phyloP scores from a whole-genome alignment of 768 basidiomycete genomes.

The Amyloporia xantha region DNA sequence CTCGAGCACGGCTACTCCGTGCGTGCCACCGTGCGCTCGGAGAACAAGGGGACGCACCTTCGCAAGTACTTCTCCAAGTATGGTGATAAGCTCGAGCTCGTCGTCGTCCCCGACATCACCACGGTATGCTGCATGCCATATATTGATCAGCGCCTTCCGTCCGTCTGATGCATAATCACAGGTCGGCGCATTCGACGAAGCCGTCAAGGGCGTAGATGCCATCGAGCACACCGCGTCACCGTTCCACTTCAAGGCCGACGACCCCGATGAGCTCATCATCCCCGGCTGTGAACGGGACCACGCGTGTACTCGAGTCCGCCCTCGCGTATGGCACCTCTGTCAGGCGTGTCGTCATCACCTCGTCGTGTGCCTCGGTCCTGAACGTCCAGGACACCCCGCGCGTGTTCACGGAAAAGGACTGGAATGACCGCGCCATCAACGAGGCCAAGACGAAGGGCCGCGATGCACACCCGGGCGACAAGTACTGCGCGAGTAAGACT shows the following conservation, averaged over 20 bases:
- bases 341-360: conserved; percentile 58
- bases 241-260: conserved; percentile 36
- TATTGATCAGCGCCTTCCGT: background rate
- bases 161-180: conserved; percentile 13
- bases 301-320: conserved; percentile 52
- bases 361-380: conserved; percentile 44
- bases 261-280: conserved; percentile 46
- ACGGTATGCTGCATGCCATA: conserved; percentile 20
- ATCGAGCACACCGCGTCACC: conserved; percentile 67
- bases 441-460: conserved; percentile 43
- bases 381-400: conserved; percentile 18
- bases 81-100: conserved; percentile 33
- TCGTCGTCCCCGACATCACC: conserved; percentile 42
- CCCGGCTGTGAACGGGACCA: conserved; percentile 71
- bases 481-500: conserved; percentile 56
- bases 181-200: conserved; percentile 70
- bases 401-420: conserved; percentile 46
- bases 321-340: conserved; percentile 47
- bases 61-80: conserved; percentile 29
- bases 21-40: conserved; percentile 39
- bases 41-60: conserved; percentile 38
- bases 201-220: conserved; percentile 65
- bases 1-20: conserved; percentile 33
- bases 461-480: conserved; percentile 30
- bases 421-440: conserved; percentile 48